phyloP scores from a whole-genome alignment of 2,329 filamentous ascomycete species.

The Pseudopithomyces chartarum region DNA sequence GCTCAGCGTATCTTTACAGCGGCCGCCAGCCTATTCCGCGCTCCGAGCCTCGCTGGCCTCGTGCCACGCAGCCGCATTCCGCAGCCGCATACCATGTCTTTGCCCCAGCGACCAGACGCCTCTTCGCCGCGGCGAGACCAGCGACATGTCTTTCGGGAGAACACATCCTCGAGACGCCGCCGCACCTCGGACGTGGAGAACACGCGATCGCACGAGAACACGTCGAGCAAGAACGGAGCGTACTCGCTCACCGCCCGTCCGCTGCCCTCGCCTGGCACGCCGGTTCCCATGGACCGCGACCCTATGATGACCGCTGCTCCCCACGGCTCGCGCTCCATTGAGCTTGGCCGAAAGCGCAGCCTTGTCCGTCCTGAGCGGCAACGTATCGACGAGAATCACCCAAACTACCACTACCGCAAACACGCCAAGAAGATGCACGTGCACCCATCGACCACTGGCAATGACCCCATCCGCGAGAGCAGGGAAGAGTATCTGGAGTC shows the following conservation, averaged over 20 bases:
- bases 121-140: slow-evolving; percentile 59
- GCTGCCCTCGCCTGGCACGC: slow-evolving; percentile 52
- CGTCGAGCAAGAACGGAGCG: slow-evolving; percentile 47
- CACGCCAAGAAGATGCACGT: slow-evolving; percentile 93
- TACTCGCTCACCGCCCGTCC: slow-evolving; percentile 47
- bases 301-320: slow-evolving; percentile 54
- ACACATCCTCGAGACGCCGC: slow-evolving; percentile 69
- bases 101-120: slow-evolving; percentile 67
- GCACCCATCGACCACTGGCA: slow-evolving; percentile 87
- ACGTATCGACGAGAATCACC: slow-evolving; percentile 82
- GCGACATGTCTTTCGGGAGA: slow-evolving; percentile 64
- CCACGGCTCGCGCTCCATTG: slow-evolving; percentile 47
- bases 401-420: slow-evolving; percentile 94
- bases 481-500: slow-evolving; percentile 68
- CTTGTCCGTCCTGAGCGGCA: slow-evolving; percentile 87
- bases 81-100: slow-evolving; percentile 45
- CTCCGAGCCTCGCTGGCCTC: slow-evolving; percentile 4
- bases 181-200: slow-evolving; percentile 71
- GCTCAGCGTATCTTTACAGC: background rate
- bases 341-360: slow-evolving; percentile 77
- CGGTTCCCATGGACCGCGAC: slow-evolving; percentile 54
- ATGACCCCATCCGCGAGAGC: slow-evolving; percentile 85
- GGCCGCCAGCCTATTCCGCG: background rate
- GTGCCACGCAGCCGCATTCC: slow-evolving; percentile 32
- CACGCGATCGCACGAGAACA: slow-evolving; percentile 55